Evolutionary conservation across 2,329 filamentous ascomycete species (phyloP).

Genomic region (Diaporthe citriasiana): DNA sequence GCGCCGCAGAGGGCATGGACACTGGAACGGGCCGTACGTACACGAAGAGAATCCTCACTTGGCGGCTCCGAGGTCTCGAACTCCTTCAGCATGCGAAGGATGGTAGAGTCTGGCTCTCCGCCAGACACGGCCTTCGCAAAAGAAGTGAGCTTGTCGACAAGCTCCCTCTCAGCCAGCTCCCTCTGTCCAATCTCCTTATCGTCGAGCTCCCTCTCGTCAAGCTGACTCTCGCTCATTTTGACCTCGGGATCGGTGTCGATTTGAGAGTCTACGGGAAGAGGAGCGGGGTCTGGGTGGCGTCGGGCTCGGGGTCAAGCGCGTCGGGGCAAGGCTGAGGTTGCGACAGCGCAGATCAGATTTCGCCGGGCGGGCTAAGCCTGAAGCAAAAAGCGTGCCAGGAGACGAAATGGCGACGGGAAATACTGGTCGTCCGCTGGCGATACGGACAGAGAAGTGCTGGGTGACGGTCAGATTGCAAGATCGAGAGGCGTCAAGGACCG

Average conservation of each 20-base stretch:
- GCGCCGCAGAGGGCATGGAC: not conserved
- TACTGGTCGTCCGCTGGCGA: not conserved
- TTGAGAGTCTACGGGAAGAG: conserved; percentile 41
- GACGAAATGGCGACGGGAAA: not conserved
- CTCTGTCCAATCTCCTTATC: conserved; percentile 74
- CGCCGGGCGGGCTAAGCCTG: not conserved
- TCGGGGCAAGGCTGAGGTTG: conserved; percentile 13
- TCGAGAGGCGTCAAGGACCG: not conserved
- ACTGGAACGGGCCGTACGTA: conserved; percentile 56
- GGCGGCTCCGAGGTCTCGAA: conserved; percentile 85
- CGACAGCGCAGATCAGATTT: conserved; percentile 14
- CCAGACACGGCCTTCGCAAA: conserved; percentile 64
- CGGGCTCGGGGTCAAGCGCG: not conserved
- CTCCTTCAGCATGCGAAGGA: conserved; percentile 81
- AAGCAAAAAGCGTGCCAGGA: not conserved
- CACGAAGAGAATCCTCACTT: conserved; percentile 90
- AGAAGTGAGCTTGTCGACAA: conserved; percentile 82
- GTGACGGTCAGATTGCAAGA: not conserved
- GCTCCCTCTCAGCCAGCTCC: conserved; percentile 77
- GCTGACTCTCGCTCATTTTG: conserved; percentile 61
- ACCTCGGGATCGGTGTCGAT: conserved; percentile 43
- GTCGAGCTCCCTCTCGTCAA: conserved; percentile 81
- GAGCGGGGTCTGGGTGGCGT: conserved; percentile 12
- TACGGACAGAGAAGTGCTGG: conserved; percentile 14
- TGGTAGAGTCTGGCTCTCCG: conserved; percentile 76